phyloP scores from a whole-genome alignment of 306 rosid genomes.

The Sophora flavescens region DNA sequence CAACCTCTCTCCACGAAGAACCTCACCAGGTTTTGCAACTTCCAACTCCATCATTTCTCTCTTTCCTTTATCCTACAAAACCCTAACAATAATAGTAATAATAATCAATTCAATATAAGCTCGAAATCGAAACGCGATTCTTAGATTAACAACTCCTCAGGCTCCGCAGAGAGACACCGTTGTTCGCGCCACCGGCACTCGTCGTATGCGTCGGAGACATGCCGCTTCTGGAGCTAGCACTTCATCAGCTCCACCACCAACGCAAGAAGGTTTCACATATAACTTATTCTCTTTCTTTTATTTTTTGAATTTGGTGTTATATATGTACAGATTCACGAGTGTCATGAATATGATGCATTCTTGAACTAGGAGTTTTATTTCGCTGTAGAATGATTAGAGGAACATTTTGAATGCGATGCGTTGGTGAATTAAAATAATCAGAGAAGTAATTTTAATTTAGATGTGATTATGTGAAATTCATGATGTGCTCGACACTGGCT shows the following conservation, averaged over 20 bases:
- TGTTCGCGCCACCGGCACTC: conserved; percentile 73
- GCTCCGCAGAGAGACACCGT: conserved; percentile 77
- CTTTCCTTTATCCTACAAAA: conserved; percentile 21
- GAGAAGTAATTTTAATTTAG: background rate
- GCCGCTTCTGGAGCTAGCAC: conserved; percentile 89
- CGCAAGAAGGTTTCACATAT: conserved; percentile 64
- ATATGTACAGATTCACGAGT: background rate
- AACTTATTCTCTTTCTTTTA: background rate
- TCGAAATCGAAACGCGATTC: background rate
- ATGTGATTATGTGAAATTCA: background rate
- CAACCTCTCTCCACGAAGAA: conserved; percentile 56
- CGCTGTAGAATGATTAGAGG: background rate
- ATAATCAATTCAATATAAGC: background rate
- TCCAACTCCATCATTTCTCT: conserved; percentile 8
- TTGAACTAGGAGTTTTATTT: background rate
- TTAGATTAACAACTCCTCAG: conserved; percentile 48
- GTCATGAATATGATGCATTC: background rate
- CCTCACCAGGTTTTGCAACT: conserved; percentile 70
- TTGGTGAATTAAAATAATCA: conserved; percentile 16
- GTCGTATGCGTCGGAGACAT: conserved; percentile 91
- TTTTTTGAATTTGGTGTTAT: background rate
- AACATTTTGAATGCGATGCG: conserved; percentile 2
- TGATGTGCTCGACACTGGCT: background rate
- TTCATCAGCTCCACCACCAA: conserved; percentile 64
- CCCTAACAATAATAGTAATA: conserved; percentile 22